phyloP scores from a whole-genome alignment of 129 eudicot species.

The Pseudognaphalium luteoalbum region DNA sequence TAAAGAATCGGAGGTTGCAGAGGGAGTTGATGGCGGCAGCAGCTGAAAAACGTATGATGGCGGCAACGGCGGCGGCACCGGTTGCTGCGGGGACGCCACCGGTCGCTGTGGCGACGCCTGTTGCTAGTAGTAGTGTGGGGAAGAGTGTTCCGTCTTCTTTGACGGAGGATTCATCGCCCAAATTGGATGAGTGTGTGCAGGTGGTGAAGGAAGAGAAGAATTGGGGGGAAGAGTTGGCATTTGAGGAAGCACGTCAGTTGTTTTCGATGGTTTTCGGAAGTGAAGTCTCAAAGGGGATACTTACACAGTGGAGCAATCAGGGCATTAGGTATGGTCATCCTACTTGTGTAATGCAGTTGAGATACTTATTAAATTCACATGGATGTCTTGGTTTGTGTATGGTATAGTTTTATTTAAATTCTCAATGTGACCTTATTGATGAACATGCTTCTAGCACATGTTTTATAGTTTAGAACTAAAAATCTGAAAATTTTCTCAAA shows the following conservation, averaged over 20 bases:
- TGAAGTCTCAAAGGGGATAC: slow-evolving; percentile 59
- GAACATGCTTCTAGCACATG: slow-evolving; percentile 17
- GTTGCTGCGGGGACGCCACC: slow-evolving; percentile 13
- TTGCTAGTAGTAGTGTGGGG: slow-evolving; percentile 16
- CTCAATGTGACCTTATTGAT: neutral
- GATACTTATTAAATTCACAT: neutral
- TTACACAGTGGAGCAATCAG: slow-evolving; percentile 97
- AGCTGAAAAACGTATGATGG: slow-evolving; percentile 80
- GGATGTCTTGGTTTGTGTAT: neutral
- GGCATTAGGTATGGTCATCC: slow-evolving; percentile 74
- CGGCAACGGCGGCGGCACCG: slow-evolving; percentile 24
- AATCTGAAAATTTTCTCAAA: neutral
- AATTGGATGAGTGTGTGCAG: slow-evolving; percentile 20
- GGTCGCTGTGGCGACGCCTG: slow-evolving; percentile 10
- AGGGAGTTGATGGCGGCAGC: slow-evolving; percentile 95
- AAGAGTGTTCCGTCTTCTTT: slow-evolving; percentile 1
- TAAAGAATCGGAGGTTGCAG: slow-evolving; percentile 52
- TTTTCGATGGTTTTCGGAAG: slow-evolving; percentile 75
- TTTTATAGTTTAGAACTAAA: neutral
- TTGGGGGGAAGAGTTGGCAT: slow-evolving; percentile 41
- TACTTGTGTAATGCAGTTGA: slow-evolving; percentile 17
- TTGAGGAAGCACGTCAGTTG: slow-evolving; percentile 54
- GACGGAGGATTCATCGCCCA: slow-evolving; percentile 23
- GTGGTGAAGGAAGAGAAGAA: slow-evolving; percentile 38
- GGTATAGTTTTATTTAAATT: neutral